A percentile compares a stretch with the other conserved stretches of the same genome.
Evolutionary conservation across 1,284 basidiomycete species (phyloP).

Genomic region (Ceratobasidium sp.): DNA sequence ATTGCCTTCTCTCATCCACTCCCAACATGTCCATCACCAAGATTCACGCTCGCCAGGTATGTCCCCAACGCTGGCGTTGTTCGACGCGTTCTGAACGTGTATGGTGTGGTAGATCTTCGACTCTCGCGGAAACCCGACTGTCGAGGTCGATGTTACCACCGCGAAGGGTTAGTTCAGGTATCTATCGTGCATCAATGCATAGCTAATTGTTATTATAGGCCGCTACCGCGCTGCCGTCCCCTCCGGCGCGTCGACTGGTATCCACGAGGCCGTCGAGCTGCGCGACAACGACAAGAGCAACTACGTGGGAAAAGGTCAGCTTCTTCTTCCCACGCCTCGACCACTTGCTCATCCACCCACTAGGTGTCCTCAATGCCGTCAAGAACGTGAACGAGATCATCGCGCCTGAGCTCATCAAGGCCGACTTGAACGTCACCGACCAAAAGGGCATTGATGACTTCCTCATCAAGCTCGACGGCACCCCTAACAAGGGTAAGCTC

Average conservation of each 20-base stretch:
- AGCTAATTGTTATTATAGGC: conserved; percentile 62
- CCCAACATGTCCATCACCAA: conserved; percentile 85
- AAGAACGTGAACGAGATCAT: conserved; percentile 94
- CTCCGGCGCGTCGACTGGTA: conserved; percentile 97
- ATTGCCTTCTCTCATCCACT: conserved; percentile 12
- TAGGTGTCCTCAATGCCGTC: conserved; percentile 94
- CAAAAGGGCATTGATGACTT: conserved; percentile 99
- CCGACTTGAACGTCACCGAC: conserved; percentile 85
- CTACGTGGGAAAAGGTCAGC: conserved; percentile 94
- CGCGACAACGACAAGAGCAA: conserved; percentile 94
- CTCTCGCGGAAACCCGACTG: conserved; percentile 95
- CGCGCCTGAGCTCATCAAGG: conserved; percentile 88
- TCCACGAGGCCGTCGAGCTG: conserved; percentile 98
- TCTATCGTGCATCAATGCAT: conserved; percentile 44
- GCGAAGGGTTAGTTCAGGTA: conserved; percentile 74
- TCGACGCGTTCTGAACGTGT: conserved; percentile 19
- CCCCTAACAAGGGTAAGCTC: conserved; percentile 98
- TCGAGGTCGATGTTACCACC: conserved; percentile 94
- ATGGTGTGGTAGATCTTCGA: conserved; percentile 83
- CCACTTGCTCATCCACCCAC: neutral
- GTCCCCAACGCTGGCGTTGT: conserved; percentile 7
- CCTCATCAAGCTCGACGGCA: conserved; percentile 98
- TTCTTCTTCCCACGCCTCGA: neutral
- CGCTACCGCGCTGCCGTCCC: conserved; percentile 96
- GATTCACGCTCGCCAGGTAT: conserved; percentile 88